phyloP scores from a whole-genome alignment of 495 filamentous ascomycete genomes.

The Penicillium lividum region DNA sequence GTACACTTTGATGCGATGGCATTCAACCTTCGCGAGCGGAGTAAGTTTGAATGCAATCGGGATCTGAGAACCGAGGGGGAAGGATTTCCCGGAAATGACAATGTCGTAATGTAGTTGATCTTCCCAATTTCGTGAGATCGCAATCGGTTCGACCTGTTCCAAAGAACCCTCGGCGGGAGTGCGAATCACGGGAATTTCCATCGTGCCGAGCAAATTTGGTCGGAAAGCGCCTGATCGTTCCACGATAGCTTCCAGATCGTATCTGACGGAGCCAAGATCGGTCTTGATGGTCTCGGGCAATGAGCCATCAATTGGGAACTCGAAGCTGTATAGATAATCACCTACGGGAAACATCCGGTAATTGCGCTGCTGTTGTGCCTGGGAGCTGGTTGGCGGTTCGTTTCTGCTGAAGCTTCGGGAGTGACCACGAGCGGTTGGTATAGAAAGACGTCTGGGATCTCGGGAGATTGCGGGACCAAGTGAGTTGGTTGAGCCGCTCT shows the following conservation, averaged over 20 bases:
- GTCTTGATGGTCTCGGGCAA: conserved; percentile 90
- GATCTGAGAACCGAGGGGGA: conserved; percentile 87
- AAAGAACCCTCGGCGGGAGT: conserved; percentile 89
- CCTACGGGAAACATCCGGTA: conserved; percentile 89
- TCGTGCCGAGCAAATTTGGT: conserved; percentile 78
- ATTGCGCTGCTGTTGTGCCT: conserved; percentile 76
- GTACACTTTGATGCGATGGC: conserved; percentile 93
- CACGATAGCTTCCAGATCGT: conserved; percentile 84
- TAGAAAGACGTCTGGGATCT: conserved; percentile 67
- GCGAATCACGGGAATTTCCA: conserved; percentile 84
- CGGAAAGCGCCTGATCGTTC: conserved; percentile 93
- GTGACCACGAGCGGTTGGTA: conserved; percentile 70
- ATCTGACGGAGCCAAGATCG: conserved; percentile 84
- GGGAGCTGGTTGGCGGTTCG: conserved; percentile 59
- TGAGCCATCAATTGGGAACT: conserved; percentile 89
- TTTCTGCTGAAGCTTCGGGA: conserved; percentile 87
- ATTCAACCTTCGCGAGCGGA: conserved; percentile 92
- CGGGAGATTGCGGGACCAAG: conserved; percentile 39
- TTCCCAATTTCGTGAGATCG: conserved; percentile 95
- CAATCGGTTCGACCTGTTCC: conserved; percentile 94
- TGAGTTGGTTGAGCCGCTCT: conserved; percentile 39
- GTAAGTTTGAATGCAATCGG: conserved; percentile 98
- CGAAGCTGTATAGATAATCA: conserved; percentile 92
- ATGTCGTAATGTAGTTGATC: conserved; percentile 99
- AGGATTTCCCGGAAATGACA: conserved; percentile 97